Conservation (phyloP, 768 basidiomycete genomes). For the Auricularia sp. region DNA sequence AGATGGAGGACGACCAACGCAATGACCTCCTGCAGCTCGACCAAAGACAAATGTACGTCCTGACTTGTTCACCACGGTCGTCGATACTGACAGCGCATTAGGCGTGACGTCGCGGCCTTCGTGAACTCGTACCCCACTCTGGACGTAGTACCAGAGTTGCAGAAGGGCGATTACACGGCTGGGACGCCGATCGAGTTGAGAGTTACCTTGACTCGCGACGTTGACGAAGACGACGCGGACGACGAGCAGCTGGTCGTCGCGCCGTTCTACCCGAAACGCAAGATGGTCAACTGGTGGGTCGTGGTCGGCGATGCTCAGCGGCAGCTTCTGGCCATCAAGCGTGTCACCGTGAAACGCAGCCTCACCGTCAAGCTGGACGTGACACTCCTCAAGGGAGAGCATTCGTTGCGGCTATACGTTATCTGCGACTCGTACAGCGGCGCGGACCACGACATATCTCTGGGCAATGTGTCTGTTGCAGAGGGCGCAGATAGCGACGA, state of each 20-base stretch:
- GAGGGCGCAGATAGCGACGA: constrained; percentile 85
- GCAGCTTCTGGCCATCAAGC: constrained; percentile 79
- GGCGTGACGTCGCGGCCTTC: constrained; percentile 89
- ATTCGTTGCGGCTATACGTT: constrained; percentile 76
- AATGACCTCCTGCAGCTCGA: constrained; percentile 78
- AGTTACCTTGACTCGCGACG: constrained; percentile 72
- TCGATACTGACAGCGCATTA: constrained; percentile 23
- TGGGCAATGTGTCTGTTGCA: constrained; percentile 77
- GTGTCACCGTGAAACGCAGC: constrained; percentile 66
- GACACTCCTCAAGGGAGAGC: constrained; percentile 73
- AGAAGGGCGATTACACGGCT: constrained; percentile 77
- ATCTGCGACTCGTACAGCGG: constrained; percentile 90
- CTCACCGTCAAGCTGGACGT: constrained; percentile 86
- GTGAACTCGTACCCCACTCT: constrained; percentile 97
- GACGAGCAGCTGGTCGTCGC: constrained; percentile 83
- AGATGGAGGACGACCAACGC: constrained; percentile 90
- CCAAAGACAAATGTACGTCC: constrained; percentile 69
- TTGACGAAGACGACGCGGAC: constrained; percentile 64
- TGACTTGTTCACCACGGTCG: neutral
- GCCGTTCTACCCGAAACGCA: constrained; percentile 83
- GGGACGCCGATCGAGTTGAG: constrained; percentile 74
- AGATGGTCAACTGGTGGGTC: constrained; percentile 96
- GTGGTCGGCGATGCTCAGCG: constrained; percentile 80
- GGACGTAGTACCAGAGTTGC: constrained; percentile 81
- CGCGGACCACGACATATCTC: constrained; percentile 82